These are phyloP conservation scores for Triticum urartu DNA, from an alignment of 176 grass and related monocot species.

Conservation along the genomic window DNA sequence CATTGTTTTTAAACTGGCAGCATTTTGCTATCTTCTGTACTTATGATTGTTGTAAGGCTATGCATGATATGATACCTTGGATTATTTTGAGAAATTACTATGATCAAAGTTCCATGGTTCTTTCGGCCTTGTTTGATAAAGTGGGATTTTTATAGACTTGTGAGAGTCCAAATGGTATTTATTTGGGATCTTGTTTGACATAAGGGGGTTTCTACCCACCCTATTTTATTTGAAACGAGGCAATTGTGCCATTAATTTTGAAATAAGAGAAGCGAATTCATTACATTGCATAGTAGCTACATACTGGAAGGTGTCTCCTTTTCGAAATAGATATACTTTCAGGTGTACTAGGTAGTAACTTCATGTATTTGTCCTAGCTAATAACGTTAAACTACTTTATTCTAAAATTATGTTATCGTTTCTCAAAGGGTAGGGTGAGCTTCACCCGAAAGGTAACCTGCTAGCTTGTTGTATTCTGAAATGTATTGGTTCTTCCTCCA, in stretches of 20 bases:
- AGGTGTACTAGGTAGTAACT: background rate
- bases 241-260: background rate
- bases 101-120: background rate
- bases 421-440: background rate
- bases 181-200: too few species aligned
- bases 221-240: too few species aligned
- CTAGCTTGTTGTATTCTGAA: background rate
- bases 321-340: background rate
- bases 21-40: background rate
- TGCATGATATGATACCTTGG: background rate
- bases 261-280: background rate
- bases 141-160: background rate
- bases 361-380: background rate
- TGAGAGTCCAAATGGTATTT: background rate
- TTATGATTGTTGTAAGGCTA: background rate
- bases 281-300: background rate
- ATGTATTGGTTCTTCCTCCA: background rate
- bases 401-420: conserved; percentile 16
- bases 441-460: conserved; percentile 26
- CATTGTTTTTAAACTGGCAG: background rate
- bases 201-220: too few species aligned
- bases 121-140: background rate
- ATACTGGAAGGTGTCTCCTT: background rate
- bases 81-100: background rate
- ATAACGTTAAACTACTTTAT: background rate